Evolutionary conservation across 2,329 filamentous ascomycete genomes (phyloP).

Genomic region (Zalaria sp.): DNA sequence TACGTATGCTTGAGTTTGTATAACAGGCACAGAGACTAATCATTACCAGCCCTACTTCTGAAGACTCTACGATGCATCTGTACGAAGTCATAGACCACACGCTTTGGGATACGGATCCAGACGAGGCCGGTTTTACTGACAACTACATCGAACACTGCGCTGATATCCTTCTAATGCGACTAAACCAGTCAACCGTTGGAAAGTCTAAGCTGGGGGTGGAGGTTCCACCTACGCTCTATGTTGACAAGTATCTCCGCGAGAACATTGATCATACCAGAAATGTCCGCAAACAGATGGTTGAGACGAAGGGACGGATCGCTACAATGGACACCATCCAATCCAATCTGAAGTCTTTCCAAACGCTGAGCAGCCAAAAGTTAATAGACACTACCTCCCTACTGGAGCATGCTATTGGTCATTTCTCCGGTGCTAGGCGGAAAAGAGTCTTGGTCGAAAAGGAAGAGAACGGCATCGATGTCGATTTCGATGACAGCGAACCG

Average conservation of each 20-base stretch:
- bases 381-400: slow-evolving; percentile 24
- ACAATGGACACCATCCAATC: slow-evolving; percentile 21
- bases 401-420: slow-evolving; percentile 16
- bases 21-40: too few relatives aligned
- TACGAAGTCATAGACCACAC: slow-evolving; percentile 13
- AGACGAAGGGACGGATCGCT: slow-evolving; percentile 14
- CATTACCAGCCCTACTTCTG: slow-evolving; percentile 6
- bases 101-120: slow-evolving; percentile 15
- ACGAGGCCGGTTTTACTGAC: slow-evolving; percentile 9
- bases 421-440: slow-evolving; percentile 14
- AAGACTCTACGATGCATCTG: slow-evolving; percentile 20
- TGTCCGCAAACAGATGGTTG: slow-evolving; percentile 28
- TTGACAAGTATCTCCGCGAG: slow-evolving; percentile 44
- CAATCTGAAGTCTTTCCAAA: slow-evolving; percentile 20
- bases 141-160: slow-evolving; percentile 30
- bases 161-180: slow-evolving; percentile 40
- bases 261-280: slow-evolving; percentile 32
- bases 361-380: slow-evolving; percentile 8
- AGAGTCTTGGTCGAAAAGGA: slow-evolving; percentile 8
- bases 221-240: slow-evolving; percentile 40
- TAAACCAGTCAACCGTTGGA: slow-evolving; percentile 20
- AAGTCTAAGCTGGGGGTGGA: slow-evolving; percentile 28
- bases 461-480: slow-evolving; percentile 5
- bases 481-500: slow-evolving; percentile 7
- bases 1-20: too few relatives aligned